Base-by-base conservation (phyloP, 2,329 filamentous ascomycete genomes). In the Penicillium corylophilum region DNA sequence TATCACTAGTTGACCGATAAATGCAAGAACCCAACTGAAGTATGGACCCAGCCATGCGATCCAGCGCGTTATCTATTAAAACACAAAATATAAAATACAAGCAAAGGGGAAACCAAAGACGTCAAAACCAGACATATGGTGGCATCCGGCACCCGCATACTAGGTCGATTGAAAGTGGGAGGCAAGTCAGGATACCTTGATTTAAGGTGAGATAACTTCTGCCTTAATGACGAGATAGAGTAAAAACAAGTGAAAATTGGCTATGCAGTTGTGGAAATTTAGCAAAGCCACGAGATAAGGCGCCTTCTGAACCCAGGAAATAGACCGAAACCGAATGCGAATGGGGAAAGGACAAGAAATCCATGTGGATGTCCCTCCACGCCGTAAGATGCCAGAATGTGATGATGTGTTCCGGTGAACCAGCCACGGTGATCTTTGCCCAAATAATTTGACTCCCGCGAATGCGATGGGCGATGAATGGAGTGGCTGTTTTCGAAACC, bases 381-480 rank as follows among this genome's bases (percentile, higher is more conserved):
- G 47, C 50, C 26, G 46, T 43, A 53, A 53, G 50, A 57, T 50
- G 43, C 48, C 38, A 48, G 35, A 48, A 53, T 24, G 54, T 52
- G 44, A 44, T 51, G 38, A 51, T 38, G 44, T 49, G 53, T 50
- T 56, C 55, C 53, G 47, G 55, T 59, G 61, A 62, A 52, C 61
- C 61, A 61, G 61, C 48, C 61, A 57, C 57, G 39, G 50, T 50
- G 46, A 42, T 52, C 42, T 51, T 56, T 53, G 43, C 54, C 48
- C 38, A 51, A 45, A 49, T 57, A 40, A 51, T 50, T 36, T 50
- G 57, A 62, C 61, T 63, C 59, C 59, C 51, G 49, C 54, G 60
- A 59, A 63, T 63, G 61, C 56, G 41, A 61, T 57, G 46, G 46
- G 53, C 46, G 40, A 31, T 16, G 41, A 23, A 44, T 16, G 45